Evolutionary conservation across 495 filamentous ascomycete genomes (phyloP), one percentile per base, ranked within the genome.

Genomic region (Penicillium manginii): DNA sequence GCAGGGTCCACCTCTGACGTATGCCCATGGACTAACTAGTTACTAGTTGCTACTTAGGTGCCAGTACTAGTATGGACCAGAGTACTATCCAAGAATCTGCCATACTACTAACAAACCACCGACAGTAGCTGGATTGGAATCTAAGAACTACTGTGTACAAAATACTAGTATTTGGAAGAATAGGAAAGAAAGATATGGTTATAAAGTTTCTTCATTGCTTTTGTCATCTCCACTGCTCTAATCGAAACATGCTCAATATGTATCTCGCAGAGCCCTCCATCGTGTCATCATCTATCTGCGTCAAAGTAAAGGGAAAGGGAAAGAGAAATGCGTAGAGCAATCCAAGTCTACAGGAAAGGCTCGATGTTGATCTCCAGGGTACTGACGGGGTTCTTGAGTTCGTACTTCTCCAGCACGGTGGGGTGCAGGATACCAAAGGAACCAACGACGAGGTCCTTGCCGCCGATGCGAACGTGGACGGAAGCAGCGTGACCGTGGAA

Each of bases 311-410:
- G 40, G 37, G 18, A 37, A 37, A 37, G 18, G n/a, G n/a, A 39
- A 54, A 35, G 35, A n/a, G 9, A 35, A 32, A 43, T 37, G 14
- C 19, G 17, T 23, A 18, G 3, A 46, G 48, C 15, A 37, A n/a
- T 8, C 26, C 32, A 18, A 14, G 32, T 48, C 68, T 63, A 98
- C 68, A 98, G 80, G 84, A 98, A 98, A 58, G 91, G 86, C 76
- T 97, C 96, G 18, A 99, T 85, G 68, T 98, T 94, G 58, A 99
- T 78, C 81, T 98, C 96, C 65, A 99, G 73, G n/a, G 90, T 90
- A 76, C 91, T 97, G 71, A 94, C 90, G 42, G 94, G 94, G 78
- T 93, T 92, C 84, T 84, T 91, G 60, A 99, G 79, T 61, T 97
- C 94, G 70, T 92, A 99, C 61, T 93, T 93, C 72, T 96, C 91